Evolutionary conservation across 2,329 filamentous ascomycete species (phyloP).

Genomic region (Aspergillus uvarum): DNA sequence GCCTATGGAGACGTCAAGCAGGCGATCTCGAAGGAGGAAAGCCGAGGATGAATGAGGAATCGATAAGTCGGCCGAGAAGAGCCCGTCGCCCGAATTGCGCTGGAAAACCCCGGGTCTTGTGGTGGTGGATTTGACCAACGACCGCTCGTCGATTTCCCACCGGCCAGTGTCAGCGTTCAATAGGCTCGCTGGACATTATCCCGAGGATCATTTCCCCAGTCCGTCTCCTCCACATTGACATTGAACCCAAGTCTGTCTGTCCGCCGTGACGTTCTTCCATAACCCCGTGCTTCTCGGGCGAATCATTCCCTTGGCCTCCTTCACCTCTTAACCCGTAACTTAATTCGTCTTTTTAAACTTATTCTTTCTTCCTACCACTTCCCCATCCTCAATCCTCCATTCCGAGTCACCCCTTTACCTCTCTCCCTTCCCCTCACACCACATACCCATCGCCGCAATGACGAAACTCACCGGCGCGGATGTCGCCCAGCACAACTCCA

Average conservation of each 20-base stretch:
- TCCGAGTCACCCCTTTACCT: conserved; percentile 1
- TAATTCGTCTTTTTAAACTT: conserved; percentile 3
- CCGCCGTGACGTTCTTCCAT: background rate
- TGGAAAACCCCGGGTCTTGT: too few relatives aligned
- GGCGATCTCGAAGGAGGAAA: background rate
- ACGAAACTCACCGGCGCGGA: conserved; percentile 54
- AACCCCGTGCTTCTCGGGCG: background rate
- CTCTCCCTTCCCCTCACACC: background rate
- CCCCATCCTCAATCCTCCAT: background rate
- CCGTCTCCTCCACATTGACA: background rate
- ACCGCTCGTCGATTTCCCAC: too few relatives aligned
- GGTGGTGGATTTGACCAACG: too few relatives aligned
- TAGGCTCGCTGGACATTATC: background rate
- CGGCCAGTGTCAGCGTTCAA: background rate
- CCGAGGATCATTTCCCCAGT: background rate
- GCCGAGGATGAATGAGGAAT: background rate
- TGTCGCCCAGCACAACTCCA: conserved; percentile 72
- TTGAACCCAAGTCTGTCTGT: background rate
- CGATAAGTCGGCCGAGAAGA: background rate
- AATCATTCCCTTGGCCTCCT: background rate
- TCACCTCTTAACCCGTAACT: too few relatives aligned
- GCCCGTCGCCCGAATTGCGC: background rate
- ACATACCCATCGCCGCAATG: conserved; percentile 20
- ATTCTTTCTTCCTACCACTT: conserved; percentile 2
- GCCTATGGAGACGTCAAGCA: background rate